These are phyloP conservation scores for Citrullus colocynthis DNA, from an alignment of 306 rosid species.

Conservation along the genomic window DNA sequence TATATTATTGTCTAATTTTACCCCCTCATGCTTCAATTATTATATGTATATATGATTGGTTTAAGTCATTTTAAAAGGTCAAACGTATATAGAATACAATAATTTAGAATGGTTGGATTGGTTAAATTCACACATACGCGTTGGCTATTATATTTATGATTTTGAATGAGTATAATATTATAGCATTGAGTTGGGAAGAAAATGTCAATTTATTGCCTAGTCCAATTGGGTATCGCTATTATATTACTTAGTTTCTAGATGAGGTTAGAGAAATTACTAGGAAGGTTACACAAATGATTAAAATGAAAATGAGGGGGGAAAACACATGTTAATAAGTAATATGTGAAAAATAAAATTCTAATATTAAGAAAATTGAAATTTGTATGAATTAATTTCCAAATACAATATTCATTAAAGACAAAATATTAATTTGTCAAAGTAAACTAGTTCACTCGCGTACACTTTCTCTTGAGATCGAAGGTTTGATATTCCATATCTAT, in stretches of 20 bases:
- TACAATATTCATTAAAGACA: too few relatives aligned
- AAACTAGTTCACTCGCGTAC: too few relatives aligned
- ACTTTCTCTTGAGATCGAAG: too few relatives aligned
- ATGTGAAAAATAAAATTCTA: too few relatives aligned
- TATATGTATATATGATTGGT: background rate
- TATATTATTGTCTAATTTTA: too few relatives aligned
- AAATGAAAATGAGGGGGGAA: background rate
- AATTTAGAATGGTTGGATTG: background rate
- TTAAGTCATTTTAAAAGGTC: background rate
- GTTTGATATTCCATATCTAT: too few relatives aligned
- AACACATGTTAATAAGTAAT: too few relatives aligned
- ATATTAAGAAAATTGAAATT: too few relatives aligned
- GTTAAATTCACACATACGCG: background rate
- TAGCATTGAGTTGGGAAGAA: background rate
- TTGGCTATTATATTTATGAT: background rate
- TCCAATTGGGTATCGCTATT: background rate
- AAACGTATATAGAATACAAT: background rate
- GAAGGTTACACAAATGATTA: background rate
- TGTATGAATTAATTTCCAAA: too few relatives aligned
- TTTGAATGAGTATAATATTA: background rate
- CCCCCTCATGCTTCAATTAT: background rate
- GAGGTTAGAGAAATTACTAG: background rate
- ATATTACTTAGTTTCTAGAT: background rate
- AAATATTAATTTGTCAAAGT: too few relatives aligned
- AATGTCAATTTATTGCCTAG: background rate